phyloP scores from a whole-genome alignment of 2,329 filamentous ascomycete genomes.

The Diaporthe nobilis region DNA sequence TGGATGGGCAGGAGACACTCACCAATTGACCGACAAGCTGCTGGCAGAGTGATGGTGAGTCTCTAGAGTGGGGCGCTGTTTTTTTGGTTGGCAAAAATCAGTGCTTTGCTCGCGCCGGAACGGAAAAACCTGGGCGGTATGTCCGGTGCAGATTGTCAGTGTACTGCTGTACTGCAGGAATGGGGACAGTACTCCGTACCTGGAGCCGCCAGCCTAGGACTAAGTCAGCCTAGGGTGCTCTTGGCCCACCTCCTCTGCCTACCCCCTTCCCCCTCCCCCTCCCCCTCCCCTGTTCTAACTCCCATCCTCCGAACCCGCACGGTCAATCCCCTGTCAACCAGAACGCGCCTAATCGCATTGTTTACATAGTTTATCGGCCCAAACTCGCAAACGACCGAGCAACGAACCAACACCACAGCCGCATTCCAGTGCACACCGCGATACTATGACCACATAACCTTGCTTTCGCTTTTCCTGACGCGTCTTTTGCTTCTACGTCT shows the following conservation, averaged over 20 bases:
- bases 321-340: conserved; percentile 23
- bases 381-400: conserved; percentile 15
- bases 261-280: not conserved
- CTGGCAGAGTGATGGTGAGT: conserved; percentile 38
- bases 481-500: not conserved
- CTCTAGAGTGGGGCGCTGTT: conserved; percentile 37
- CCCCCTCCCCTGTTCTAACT: not conserved
- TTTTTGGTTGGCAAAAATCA: conserved; percentile 33
- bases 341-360: conserved; percentile 33
- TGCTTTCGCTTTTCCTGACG: conserved; percentile 18
- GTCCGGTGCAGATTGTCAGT: not conserved
- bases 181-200: not conserved
- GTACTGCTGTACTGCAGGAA: not conserved
- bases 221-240: not conserved
- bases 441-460: conserved; percentile 34
- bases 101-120: conserved; percentile 31
- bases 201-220: not conserved
- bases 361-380: conserved; percentile 32
- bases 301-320: not conserved
- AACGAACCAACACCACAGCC: conserved; percentile 22
- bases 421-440: conserved; percentile 8
- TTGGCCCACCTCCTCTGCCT: not conserved
- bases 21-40: conserved; percentile 42
- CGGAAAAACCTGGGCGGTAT: conserved; percentile 13
- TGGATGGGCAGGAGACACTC: conserved; percentile 37